Conservation (phyloP, 176 grass and related monocot genomes). For the Secale cereale region DNA sequence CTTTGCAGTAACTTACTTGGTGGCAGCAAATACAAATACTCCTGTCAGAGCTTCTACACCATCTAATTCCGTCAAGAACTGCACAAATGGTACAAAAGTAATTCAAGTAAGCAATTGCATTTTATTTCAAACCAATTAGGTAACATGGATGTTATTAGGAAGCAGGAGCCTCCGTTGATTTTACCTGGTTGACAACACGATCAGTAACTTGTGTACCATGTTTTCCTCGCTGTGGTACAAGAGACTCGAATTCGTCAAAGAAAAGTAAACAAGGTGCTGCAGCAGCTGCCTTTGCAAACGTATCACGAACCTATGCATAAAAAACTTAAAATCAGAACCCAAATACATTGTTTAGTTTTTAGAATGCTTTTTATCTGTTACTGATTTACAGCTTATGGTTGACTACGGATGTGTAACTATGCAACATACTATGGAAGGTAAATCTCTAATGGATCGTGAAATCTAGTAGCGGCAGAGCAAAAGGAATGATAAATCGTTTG, state of each 20-base stretch:
- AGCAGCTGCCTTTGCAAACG: constrained; percentile 79
- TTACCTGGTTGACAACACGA: constrained; percentile 95
- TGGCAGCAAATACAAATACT: constrained; percentile 95
- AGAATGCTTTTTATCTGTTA: neutral
- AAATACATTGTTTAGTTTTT: neutral
- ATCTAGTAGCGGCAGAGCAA: neutral
- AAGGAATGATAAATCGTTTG: neutral
- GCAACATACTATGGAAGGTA: neutral
- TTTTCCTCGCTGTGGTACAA: constrained; percentile 81
- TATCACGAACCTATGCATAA: constrained; percentile 65
- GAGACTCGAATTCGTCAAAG: constrained; percentile 97
- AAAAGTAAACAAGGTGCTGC: constrained; percentile 86
- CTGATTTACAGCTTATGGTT: neutral
- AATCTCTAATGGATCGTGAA: neutral
- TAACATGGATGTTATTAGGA: neutral
- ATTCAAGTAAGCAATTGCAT: neutral
- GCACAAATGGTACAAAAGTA: constrained; percentile 23
- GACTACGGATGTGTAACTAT: neutral
- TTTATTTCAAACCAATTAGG: neutral
- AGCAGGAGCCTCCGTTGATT: neutral
- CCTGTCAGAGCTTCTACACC: constrained; percentile 89
- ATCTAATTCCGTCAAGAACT: constrained; percentile 94
- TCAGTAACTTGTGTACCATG: constrained; percentile 91
- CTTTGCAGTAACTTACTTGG: constrained; percentile 51
- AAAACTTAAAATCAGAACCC: constrained; percentile 22